Conservation (phyloP, 2,329 filamentous ascomycete species). For the Cordyceps tenuipes region DNA sequence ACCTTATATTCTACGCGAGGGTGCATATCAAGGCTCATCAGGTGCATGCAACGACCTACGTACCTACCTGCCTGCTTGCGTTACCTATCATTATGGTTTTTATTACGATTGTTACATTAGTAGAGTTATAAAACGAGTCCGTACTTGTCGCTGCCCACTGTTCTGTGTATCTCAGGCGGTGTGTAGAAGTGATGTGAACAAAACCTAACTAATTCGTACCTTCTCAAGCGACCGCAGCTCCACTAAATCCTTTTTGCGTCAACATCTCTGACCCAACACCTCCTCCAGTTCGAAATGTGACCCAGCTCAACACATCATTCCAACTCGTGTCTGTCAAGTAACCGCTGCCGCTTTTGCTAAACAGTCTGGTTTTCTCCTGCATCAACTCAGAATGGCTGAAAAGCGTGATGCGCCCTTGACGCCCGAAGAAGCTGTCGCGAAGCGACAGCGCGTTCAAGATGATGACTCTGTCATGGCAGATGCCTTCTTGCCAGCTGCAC, state of each 20-base stretch:
- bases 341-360: background rate
- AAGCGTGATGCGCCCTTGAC: background rate
- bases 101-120: too few relatives aligned
- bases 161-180: too few relatives aligned
- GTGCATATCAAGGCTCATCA: too few relatives aligned
- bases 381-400: background rate
- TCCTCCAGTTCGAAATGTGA: background rate
- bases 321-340: too few relatives aligned
- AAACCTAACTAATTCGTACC: background rate
- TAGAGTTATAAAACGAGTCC: too few relatives aligned
- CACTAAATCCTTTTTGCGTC: too few relatives aligned
- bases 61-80: too few relatives aligned
- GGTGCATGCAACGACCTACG: too few relatives aligned
- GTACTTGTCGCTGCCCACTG: too few relatives aligned
- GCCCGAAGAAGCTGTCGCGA: background rate
- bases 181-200: background rate
- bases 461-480: conserved; percentile 4
- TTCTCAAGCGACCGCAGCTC: too few relatives aligned
- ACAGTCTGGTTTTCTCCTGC: background rate
- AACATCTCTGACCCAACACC: background rate
- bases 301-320: background rate
- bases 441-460: conserved; percentile 1
- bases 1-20: background rate
- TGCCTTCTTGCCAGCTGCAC: background rate
- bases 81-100: too few relatives aligned